Conservation (phyloP, 1,284 basidiomycete genomes). For the Tremellales sp. region DNA sequence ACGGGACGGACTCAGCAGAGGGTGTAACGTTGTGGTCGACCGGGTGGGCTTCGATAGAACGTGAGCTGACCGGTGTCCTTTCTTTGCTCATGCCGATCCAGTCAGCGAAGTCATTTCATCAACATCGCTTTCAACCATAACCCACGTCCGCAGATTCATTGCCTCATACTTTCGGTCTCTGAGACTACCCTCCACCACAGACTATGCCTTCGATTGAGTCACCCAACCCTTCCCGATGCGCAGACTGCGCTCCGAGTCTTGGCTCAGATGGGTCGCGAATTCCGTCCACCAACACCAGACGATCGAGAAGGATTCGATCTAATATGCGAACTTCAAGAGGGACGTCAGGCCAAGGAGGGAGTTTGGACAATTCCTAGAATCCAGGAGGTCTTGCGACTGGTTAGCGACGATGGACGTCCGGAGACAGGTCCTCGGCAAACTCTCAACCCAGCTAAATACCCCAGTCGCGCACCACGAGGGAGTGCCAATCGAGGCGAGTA, state of each 20-base stretch:
- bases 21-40: conserved; percentile 45
- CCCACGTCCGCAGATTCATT: conserved; percentile 20
- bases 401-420: no score
- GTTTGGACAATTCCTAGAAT: no score
- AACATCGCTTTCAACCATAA: conserved; percentile 19
- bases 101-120: conserved; percentile 47
- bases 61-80: neutral
- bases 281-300: conserved; percentile 23
- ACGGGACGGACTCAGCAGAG: conserved; percentile 23
- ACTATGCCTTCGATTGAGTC: conserved; percentile 25
- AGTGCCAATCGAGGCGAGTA: no score
- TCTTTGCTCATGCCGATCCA: conserved; percentile 6
- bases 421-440: no score
- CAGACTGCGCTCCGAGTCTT: conserved; percentile 39
- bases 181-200: conserved; percentile 27
- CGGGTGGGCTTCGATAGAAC: conserved; percentile 32
- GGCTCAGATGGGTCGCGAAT: conserved; percentile 30
- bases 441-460: no score
- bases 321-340: conserved; percentile 23
- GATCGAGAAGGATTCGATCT: conserved; percentile 37
- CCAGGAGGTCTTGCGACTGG: no score
- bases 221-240: conserved; percentile 42
- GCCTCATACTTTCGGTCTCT: conserved; percentile 23
- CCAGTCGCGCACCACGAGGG: no score
- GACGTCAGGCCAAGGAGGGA: conserved; percentile 23